Percentiles rank a stretch among this genome's conserved stretches.
Conservation (phyloP, 2,329 filamentous ascomycete genomes). For the Septoria linicola region DNA sequence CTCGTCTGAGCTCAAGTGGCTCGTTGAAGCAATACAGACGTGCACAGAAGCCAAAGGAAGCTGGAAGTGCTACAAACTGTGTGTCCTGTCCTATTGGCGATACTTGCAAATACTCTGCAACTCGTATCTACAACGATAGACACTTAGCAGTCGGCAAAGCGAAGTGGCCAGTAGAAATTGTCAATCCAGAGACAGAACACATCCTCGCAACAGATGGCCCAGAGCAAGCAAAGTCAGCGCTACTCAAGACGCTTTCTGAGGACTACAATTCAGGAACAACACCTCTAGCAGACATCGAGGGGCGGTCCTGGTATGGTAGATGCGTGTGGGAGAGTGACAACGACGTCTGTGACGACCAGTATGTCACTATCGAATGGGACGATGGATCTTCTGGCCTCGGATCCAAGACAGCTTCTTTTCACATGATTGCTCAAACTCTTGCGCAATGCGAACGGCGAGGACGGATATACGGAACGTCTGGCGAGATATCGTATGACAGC, state of each 20-base stretch:
- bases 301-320: conserved; percentile 75
- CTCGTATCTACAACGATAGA: conserved; percentile 73
- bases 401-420: conserved; percentile 83
- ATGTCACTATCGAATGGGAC: conserved; percentile 84
- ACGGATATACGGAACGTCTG: conserved; percentile 78
- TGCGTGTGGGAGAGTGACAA: conserved; percentile 95
- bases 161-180: conserved; percentile 81
- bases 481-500: conserved; percentile 85
- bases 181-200: conserved; percentile 90
- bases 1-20: conserved; percentile 71
- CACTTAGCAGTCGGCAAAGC: conserved; percentile 66
- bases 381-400: conserved; percentile 55
- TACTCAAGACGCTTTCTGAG: conserved; percentile 51
- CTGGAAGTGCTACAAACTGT: conserved; percentile 81
- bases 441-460: conserved; percentile 84
- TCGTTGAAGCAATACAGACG: conserved; percentile 74
- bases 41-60: conserved; percentile 70
- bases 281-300: conserved; percentile 49
- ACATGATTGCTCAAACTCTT: conserved; percentile 90
- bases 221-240: conserved; percentile 52
- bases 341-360: conserved; percentile 88
- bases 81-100: conserved; percentile 72
- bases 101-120: conserved; percentile 80
- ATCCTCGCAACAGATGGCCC: conserved; percentile 51
- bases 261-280: conserved; percentile 58